Base-by-base conservation (phyloP, 2,329 filamentous ascomycete genomes). In the Pseudogymnoascus verrucosus region DNA sequence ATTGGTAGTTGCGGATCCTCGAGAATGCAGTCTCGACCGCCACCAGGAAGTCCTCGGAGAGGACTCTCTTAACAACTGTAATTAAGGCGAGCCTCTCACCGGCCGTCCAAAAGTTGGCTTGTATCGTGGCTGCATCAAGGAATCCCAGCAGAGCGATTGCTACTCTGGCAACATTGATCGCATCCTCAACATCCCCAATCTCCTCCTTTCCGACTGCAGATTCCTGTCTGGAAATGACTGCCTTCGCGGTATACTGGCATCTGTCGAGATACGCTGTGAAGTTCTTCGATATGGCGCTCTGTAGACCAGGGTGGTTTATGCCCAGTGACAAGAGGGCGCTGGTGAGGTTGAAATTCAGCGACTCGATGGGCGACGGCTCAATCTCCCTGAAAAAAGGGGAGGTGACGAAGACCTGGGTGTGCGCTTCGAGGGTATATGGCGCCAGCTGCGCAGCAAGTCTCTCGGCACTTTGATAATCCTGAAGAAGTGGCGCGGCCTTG, bases 61-160 rank as follows among this genome's bases (percentile, higher is more conserved):
- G 79, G 16, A 96, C 82, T 34, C 82, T 80, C 62, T 87, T 87
- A 36, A 96, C 77, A 59, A 86, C 83, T 65, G 89, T 84, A 14
- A 97, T 84, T 57, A 98, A 76, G 3, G 82, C 81, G 28, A 96
- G 76, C 62, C 92, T 86, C 68, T 95, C 89, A 2, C 85, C 82
- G 1, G 88, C 80, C 65, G 79, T 86, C 91, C 93, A 99, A 70
- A 97, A 93, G 66, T 88, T 84, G 8, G 88, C 85, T 72, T 93
- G 86, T 5, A 86, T 85, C 3, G 92, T 87, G 3, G 89, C 88
- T 21, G 92, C 93, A 71, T 93, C 86, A 62, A 99, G 77, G 72
- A 99, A 97, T 0, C 95, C 96, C 23, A 96, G 77, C n/a, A 99
- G 79, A 0, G 93, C 93, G 59, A 96, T 84, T 5, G 89, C 85